A percentile compares a stretch with the other conserved stretches of the same genome.
Evolutionary conservation across 108 stramenopile species (phyloP).

Genomic region (Fragilariopsis cylindrus): DNA sequence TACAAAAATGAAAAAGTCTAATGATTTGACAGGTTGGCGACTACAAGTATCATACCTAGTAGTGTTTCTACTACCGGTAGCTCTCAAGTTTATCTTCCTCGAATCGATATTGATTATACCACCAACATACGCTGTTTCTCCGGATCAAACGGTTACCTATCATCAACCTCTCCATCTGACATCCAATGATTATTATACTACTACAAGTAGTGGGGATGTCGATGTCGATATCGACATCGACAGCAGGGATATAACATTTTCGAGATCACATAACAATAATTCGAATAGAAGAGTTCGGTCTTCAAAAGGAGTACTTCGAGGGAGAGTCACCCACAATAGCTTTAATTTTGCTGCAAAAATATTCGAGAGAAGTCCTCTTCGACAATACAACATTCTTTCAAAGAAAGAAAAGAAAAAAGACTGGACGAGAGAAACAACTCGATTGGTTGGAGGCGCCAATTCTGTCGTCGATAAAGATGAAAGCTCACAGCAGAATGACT

Average conservation of each 20-base stretch:
- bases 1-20: neutral
- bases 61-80: neutral
- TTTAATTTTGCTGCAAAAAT: neutral
- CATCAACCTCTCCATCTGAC: neutral
- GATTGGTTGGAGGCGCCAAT: conserved; percentile 20
- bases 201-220: neutral
- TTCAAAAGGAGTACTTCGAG: neutral
- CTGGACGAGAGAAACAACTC: neutral
- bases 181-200: neutral
- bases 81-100: neutral
- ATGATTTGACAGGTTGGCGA: conserved; percentile 7
- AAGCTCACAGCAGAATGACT: neutral
- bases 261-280: no score
- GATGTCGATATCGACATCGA: neutral
- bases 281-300: neutral
- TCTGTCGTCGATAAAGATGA: neutral
- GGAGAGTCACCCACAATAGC: neutral
- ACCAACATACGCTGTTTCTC: neutral
- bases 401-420: neutral
- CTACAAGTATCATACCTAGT: neutral
- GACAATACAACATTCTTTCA: neutral
- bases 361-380: neutral
- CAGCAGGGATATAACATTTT: no score
- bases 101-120: neutral
- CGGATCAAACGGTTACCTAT: neutral